phyloP scores from a whole-genome alignment of 768 basidiomycete species.

The Rhizopogon vesiculosus region DNA sequence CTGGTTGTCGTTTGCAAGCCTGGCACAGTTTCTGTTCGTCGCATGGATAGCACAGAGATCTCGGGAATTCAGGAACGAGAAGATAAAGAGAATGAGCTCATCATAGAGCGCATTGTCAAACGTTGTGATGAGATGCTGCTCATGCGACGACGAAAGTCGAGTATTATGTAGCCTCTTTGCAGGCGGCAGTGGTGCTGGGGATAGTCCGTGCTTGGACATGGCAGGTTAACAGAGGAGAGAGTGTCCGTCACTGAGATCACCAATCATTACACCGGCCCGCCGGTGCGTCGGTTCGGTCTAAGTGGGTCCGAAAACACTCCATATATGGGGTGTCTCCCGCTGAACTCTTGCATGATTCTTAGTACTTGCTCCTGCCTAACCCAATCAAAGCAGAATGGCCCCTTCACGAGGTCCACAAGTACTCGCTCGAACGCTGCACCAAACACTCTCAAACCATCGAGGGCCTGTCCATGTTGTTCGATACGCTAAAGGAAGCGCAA shows the following conservation, averaged over 20 bases:
- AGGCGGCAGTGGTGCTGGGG: conserved; percentile 46
- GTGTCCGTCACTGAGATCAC: background rate
- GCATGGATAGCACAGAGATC: conserved; percentile 66
- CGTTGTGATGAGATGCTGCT: conserved; percentile 20
- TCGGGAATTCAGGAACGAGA: conserved; percentile 60
- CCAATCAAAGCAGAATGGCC: conserved; percentile 31
- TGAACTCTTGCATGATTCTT: background rate
- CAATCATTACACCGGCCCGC: background rate
- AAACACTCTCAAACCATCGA: conserved; percentile 61
- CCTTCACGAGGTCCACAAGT: conserved; percentile 49
- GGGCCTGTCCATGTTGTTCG: conserved; percentile 89
- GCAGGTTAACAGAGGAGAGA: background rate
- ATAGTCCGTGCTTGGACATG: conserved; percentile 51
- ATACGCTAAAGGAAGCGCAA: conserved; percentile 84
- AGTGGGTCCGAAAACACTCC: background rate
- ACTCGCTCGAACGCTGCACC: conserved; percentile 58
- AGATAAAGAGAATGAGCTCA: conserved; percentile 69
- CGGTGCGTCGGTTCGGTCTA: background rate
- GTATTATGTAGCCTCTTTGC: conserved; percentile 49
- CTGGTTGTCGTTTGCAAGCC: conserved; percentile 65
- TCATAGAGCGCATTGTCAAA: conserved; percentile 65
- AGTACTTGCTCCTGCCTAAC: background rate
- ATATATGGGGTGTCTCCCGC: background rate
- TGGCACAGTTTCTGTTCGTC: conserved; percentile 60
- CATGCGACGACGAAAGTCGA: conserved; percentile 7